Base-by-base conservation (phyloP, 2,329 filamentous ascomycete genomes). In the Colletotrichum destructivum region DNA sequence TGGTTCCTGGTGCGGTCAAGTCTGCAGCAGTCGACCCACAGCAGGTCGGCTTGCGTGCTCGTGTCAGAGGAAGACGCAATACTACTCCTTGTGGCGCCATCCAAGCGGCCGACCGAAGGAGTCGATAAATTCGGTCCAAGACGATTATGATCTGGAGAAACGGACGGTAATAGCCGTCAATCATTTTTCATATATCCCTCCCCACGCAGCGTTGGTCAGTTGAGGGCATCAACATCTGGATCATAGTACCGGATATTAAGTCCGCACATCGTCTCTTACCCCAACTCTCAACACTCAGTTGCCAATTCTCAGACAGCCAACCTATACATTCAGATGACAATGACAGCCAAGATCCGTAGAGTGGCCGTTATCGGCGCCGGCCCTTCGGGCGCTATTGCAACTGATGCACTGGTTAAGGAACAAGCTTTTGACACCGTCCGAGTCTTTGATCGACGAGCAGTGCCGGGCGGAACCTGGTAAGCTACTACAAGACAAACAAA, bases 321-420 rank as follows among this genome's bases (percentile, higher is more conserved):
- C 18, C 13, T 35, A 35, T 0, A 35, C 9, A 6, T n/a, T 7
- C 18, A 26, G 5, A 72, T 70, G 61, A 0, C 26, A 8, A 72
- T 70, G 66, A 0, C 26, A 5, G 47, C 26, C 0, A 70, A 62
- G 67, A 71, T 71, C 8, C 67, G 67, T 16, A 74, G 79, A 16
- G 84, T 90, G 8, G 89, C 88, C 44, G 84, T 90, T 4, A 88
- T 91, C 72, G 88, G 89, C 13, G 84, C 88, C 1, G 88, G 89
- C 2, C 89, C 89, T 1, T 82, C 87, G 0, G 89, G 89, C 2
- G 87, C 87, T 21, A 90, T 90, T 71, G 79, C 88, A 0, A 84
- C 89, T 3, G 88, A 90, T 80, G 88, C 88, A 3, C 77, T 91
- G 52, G 84, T 83, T 21, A 84, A 87, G 76, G 89, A 91, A 77